Percentiles rank a stretch among this genome's conserved stretches.
phyloP scores from a whole-genome alignment of 305 asterid species.

The Solanum hybrid region DNA sequence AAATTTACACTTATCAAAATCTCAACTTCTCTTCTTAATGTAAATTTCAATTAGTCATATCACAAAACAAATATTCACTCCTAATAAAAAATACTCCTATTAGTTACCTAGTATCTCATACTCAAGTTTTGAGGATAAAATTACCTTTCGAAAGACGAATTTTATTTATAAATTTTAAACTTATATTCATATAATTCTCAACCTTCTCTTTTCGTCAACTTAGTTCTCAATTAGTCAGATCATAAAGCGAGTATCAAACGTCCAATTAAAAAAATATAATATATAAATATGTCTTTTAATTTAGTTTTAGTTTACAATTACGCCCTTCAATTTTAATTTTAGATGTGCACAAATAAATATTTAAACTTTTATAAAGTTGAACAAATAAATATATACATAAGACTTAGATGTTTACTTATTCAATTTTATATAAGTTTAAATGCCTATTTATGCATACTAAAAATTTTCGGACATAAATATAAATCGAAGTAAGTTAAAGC shows the following conservation, averaged over 20 bases:
- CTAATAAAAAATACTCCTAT: background rate
- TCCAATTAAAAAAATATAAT: too few relatives aligned
- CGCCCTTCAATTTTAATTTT: too few relatives aligned
- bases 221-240: background rate
- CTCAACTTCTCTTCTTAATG: background rate
- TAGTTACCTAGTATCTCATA: background rate
- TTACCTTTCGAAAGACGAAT: background rate
- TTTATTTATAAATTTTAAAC: too few relatives aligned
- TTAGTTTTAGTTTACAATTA: rapidly evolving
- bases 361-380: too few relatives aligned
- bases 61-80: background rate
- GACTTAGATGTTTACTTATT: rapidly evolving
- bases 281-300: too few relatives aligned
- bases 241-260: background rate
- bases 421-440: rapidly evolving
- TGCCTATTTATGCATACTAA: rapidly evolving
- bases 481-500: too few relatives aligned
- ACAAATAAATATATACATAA: too few relatives aligned
- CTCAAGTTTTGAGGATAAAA: background rate
- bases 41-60: too few relatives aligned
- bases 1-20: background rate
- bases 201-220: background rate
- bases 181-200: too few relatives aligned
- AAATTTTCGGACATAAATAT: too few relatives aligned
- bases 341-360: too few relatives aligned